Evolutionary conservation across 129 eudicot genomes (phyloP), one percentile per base, ranked within the genome.

Genomic region (Ambrosia trifida): DNA sequence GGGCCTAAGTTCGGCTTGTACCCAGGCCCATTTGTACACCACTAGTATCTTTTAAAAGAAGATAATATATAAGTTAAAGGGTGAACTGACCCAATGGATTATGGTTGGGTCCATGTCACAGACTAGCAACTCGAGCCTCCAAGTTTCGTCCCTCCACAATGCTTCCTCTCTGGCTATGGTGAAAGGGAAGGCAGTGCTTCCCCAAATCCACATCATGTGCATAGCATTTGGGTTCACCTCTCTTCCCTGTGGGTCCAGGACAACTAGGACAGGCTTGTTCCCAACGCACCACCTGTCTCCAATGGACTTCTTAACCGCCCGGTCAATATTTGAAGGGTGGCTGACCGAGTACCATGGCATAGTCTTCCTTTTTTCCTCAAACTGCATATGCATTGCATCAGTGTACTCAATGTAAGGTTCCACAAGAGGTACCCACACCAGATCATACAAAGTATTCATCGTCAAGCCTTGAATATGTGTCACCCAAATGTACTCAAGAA

Each of bases 181-280:
- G 24, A 86, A 86, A 76, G 88, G 85, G 81, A 83, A 80, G 11
- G 91, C 91, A 44, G 41, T 51, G 74, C 77, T 86, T 47, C 85
- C 88, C 88, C 91, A 86, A 41, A 86, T 83, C 87, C 81, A 78
- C 87, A 86, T 83, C 91, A 86, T 86, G 68, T 86, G 91, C 17
- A 86, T 54, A 7, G 88, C 91, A 64, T 86, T 86, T 3, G 85
- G 83, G 78, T 85, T 80, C 66, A 86, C 45, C 62, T 80, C 85
- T 57, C 72, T 77, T 12, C 91, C 91, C 43, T 80, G 87, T 40
- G 86, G 83, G 77, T 83, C 88, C 69, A 86, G 61, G 65, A 86
- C 91, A 8, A 83, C 91, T 0, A 86, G 73, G 30, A 86, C 78
- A 12, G 87, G 91, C 69, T 78, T 86, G 72, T 67, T 78, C 80